phyloP scores from a whole-genome alignment of 495 filamentous ascomycete species.

The Lasiosphaeria hispida region DNA sequence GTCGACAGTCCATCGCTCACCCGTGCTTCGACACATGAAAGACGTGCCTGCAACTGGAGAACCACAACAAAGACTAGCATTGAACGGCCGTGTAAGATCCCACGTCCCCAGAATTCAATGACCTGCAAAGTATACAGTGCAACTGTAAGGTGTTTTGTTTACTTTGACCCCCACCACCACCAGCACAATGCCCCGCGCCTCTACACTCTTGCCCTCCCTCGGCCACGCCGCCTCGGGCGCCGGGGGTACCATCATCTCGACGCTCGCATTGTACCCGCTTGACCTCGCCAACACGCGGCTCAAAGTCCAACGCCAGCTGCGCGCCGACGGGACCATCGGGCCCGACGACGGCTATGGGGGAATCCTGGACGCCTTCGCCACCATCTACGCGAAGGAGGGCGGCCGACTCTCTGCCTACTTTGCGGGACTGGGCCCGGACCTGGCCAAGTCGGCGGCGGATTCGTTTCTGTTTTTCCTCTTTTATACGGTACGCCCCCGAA shows the following conservation, averaged over 20 bases:
- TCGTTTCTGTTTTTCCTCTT: constrained; percentile 83
- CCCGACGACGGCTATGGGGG: constrained; percentile 51
- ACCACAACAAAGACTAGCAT: too few species aligned
- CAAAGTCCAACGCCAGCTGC: constrained; percentile 71
- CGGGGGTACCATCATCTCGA: constrained; percentile 75
- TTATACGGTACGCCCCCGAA: constrained; percentile 51
- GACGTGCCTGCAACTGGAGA: too few species aligned
- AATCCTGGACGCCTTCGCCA: constrained; percentile 64
- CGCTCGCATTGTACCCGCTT: constrained; percentile 76
- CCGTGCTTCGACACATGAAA: too few species aligned
- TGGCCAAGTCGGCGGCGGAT: constrained; percentile 69
- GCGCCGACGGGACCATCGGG: constrained; percentile 33
- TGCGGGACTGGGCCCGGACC: constrained; percentile 69
- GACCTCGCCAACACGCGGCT: constrained; percentile 82
- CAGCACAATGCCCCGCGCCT: constrained; percentile 30
- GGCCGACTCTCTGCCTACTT: constrained; percentile 65
- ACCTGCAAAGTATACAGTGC: too few species aligned
- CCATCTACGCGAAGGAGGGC: constrained; percentile 72
- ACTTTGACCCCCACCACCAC: not conserved
- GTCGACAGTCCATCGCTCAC: too few species aligned
- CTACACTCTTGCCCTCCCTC: constrained; percentile 66
- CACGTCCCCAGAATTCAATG: too few species aligned
- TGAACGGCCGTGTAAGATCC: too few species aligned
- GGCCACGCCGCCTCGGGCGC: constrained; percentile 84
- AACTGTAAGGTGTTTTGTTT: too few species aligned